These are phyloP conservation scores for Trichosporon sp. DNA, from an alignment of 1,284 basidiomycete genomes.

Conservation along the genomic window DNA sequence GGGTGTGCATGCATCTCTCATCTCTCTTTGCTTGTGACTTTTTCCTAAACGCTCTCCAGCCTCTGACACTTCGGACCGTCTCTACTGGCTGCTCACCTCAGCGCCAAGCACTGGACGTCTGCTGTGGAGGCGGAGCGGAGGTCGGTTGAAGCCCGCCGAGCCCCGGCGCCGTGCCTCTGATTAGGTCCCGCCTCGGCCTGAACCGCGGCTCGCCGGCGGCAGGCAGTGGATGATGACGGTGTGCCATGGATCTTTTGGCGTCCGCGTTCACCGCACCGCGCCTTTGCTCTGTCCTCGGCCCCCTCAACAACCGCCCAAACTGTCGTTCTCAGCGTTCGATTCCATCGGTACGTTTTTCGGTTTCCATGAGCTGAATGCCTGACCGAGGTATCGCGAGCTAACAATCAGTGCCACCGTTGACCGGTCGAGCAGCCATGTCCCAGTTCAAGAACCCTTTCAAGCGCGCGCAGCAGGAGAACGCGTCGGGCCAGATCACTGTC, in stretches of 20 bases:
- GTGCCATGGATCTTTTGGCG: neutral
- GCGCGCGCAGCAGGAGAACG: slow-evolving; percentile 40
- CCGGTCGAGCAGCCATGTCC: slow-evolving; percentile 15
- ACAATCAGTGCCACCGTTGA: slow-evolving; percentile 9
- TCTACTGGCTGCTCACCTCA: neutral
- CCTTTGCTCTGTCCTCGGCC: neutral
- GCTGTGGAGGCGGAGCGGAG: neutral
- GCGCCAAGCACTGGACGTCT: neutral
- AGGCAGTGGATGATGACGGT: neutral
- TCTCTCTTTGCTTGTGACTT: neutral
- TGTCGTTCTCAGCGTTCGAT: slow-evolving; percentile 10
- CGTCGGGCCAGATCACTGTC: slow-evolving; percentile 37
- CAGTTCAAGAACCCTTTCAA: slow-evolving; percentile 47
- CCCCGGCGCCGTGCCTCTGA: neutral
- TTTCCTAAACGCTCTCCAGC: neutral
- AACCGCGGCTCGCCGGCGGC: neutral
- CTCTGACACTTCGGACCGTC: neutral
- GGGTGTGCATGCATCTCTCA: slow-evolving; percentile 5
- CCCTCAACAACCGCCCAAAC: neutral
- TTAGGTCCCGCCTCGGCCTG: neutral
- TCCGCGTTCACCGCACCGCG: neutral
- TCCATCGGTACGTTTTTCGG: slow-evolving; percentile 1
- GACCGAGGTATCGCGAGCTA: neutral
- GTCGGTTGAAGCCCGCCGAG: neutral
- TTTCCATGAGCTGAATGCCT: too few relatives aligned